Percentiles rank a stretch among this genome's conserved stretches.
Conservation (phyloP, 345 rosid genomes). For the Fremontodendron californicum region DNA sequence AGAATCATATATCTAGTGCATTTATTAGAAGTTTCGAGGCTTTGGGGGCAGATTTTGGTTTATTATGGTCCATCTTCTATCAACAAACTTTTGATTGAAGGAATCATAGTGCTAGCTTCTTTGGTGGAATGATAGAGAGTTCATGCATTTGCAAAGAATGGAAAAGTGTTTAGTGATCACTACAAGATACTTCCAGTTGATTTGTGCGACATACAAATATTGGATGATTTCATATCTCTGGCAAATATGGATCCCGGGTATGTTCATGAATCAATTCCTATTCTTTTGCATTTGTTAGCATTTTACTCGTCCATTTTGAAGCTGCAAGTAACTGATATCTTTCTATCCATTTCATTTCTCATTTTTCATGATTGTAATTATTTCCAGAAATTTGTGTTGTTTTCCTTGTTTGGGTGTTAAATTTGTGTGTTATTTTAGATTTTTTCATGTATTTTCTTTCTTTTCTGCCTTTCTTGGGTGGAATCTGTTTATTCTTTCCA, state of each 20-base stretch:
- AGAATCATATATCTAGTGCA: not conserved
- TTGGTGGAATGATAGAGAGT: not conserved
- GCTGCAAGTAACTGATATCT: not conserved
- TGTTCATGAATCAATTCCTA: constrained; percentile 1
- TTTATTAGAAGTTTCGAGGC: not conserved
- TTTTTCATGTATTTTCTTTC: not conserved
- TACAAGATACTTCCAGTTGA: constrained; percentile 86
- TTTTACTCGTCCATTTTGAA: not conserved
- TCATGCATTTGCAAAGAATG: constrained; percentile 53
- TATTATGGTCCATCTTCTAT: not conserved
- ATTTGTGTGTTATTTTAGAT: not conserved
- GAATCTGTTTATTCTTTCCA: constrained; percentile 1
- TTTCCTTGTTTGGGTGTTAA: not conserved
- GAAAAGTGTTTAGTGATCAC: constrained; percentile 74
- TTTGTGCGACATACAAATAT: constrained; percentile 62
- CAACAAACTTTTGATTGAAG: not conserved
- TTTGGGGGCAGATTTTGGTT: not conserved
- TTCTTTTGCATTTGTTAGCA: not conserved
- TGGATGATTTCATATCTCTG: constrained; percentile 60
- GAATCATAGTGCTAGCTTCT: not conserved
- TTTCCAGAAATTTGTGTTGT: not conserved
- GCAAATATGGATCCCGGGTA: constrained; percentile 87
- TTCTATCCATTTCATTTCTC: not conserved
- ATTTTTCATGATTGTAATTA: not conserved
- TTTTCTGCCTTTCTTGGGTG: not conserved